Percentiles rank a stretch among this genome's conserved stretches.
These are phyloP conservation scores for Candida bentonensis DNA, from an alignment of 805 yeast species.

Conservation along the genomic window DNA sequence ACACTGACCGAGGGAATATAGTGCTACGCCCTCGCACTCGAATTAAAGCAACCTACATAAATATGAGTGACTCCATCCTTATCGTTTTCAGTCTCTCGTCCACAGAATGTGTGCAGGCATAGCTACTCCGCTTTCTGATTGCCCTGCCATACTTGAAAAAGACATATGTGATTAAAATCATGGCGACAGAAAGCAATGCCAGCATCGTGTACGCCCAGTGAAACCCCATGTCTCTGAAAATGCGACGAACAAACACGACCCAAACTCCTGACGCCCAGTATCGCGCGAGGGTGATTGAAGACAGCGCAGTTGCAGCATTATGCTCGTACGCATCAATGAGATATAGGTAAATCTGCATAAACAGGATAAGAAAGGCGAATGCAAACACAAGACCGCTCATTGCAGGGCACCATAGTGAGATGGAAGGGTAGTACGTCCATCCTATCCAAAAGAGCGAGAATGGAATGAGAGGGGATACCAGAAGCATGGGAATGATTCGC, in stretches of 20 bases:
- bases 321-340: conserved; percentile 8
- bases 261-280: conserved; percentile 8
- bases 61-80: neutral
- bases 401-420: conserved; percentile 8
- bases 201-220: conserved; percentile 8
- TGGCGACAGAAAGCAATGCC: conserved; percentile 6
- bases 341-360: conserved; percentile 6
- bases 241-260: conserved; percentile 8
- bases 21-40: too few species aligned
- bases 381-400: conserved; percentile 7
- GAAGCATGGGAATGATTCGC: conserved; percentile 3
- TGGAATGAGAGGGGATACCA: conserved; percentile 8
- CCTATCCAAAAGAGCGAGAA: conserved; percentile 8
- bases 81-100: neutral
- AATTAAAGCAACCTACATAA: neutral
- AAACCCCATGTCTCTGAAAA: conserved; percentile 5
- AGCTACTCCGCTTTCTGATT: neutral
- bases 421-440: conserved; percentile 8
- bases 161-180: conserved; percentile 1
- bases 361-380: conserved; percentile 7
- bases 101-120: neutral
- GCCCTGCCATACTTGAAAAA: neutral
- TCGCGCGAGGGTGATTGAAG: conserved; percentile 6
- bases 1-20: too few species aligned
- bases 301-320: conserved; percentile 9